These are phyloP conservation scores for Nepenthes alata DNA, from an alignment of 179 eudicot species.

Conservation along the genomic window DNA sequence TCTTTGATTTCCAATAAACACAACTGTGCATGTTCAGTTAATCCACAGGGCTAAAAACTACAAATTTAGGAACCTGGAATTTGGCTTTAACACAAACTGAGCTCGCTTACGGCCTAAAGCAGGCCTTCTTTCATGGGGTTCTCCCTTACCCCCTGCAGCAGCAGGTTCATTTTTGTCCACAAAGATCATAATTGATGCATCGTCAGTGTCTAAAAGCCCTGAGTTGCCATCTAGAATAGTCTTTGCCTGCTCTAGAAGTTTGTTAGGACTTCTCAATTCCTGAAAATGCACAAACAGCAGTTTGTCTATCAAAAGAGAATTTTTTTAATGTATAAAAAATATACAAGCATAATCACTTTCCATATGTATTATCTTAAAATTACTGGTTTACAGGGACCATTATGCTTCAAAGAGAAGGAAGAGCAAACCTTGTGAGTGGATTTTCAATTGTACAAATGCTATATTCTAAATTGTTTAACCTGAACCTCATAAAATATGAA, in stretches of 20 bases:
- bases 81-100: slow-evolving; percentile 44
- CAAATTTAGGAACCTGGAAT: slow-evolving; percentile 30
- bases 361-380: no score
- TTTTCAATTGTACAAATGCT: no score
- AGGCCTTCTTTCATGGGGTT: slow-evolving; percentile 45
- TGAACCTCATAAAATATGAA: no score
- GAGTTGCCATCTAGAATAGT: slow-evolving; percentile 31
- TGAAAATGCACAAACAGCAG: slow-evolving; percentile 15
- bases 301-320: neutral
- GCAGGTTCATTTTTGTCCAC: slow-evolving; percentile 17
- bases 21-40: neutral
- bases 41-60: neutral
- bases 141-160: slow-evolving; percentile 17
- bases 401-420: no score
- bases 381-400: no score
- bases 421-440: no score
- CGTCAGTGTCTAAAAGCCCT: slow-evolving; percentile 21
- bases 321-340: neutral
- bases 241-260: slow-evolving; percentile 45
- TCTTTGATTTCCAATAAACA: neutral
- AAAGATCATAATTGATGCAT: slow-evolving; percentile 9
- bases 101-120: slow-evolving; percentile 55
- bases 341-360: neutral
- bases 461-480: no score
- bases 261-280: slow-evolving; percentile 41